Evolutionary conservation across 192 early-diverging fungal species (phyloP).

Genomic region (Irineochytrium annulatum): DNA sequence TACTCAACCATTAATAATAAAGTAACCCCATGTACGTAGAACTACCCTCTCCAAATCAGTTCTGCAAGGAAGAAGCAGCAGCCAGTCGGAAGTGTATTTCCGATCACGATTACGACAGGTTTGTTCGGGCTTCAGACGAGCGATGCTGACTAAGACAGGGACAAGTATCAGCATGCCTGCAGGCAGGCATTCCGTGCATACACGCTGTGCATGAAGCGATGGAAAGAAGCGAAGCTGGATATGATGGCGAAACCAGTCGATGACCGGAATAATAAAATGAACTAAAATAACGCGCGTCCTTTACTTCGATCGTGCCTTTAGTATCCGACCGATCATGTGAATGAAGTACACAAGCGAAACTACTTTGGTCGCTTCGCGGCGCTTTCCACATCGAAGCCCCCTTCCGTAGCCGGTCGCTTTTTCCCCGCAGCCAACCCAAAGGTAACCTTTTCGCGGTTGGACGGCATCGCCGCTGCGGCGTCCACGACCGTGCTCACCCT

Average conservation of each 20-base stretch:
- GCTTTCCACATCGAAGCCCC: constrained; percentile 3
- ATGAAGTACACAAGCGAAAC: not conserved
- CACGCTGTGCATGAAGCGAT: constrained; percentile 5
- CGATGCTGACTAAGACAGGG: not conserved
- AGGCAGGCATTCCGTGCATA: not conserved
- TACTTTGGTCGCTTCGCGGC: constrained; percentile 3
- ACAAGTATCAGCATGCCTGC: constrained; percentile 3
- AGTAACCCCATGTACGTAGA: not conserved
- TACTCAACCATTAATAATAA: not conserved
- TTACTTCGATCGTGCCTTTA: not conserved
- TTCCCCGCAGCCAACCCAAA: constrained; percentile 29
- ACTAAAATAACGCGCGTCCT: not conserved
- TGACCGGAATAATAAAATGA: not conserved
- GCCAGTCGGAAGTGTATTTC: too few relatives aligned
- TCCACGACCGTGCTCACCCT: constrained; percentile 14
- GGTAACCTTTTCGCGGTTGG: constrained; percentile 30
- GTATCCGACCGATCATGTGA: not conserved
- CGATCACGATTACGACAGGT: too few relatives aligned
- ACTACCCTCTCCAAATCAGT: not conserved
- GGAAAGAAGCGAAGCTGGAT: constrained; percentile 10
- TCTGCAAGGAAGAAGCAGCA: not conserved
- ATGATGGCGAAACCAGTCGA: not conserved
- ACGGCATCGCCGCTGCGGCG: constrained; percentile 15
- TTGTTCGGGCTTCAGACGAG: too few relatives aligned
- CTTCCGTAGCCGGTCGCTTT: constrained; percentile 6